These are phyloP conservation scores for Suillus spraguei DNA, from an alignment of 768 basidiomycete genomes.

Conservation along the genomic window DNA sequence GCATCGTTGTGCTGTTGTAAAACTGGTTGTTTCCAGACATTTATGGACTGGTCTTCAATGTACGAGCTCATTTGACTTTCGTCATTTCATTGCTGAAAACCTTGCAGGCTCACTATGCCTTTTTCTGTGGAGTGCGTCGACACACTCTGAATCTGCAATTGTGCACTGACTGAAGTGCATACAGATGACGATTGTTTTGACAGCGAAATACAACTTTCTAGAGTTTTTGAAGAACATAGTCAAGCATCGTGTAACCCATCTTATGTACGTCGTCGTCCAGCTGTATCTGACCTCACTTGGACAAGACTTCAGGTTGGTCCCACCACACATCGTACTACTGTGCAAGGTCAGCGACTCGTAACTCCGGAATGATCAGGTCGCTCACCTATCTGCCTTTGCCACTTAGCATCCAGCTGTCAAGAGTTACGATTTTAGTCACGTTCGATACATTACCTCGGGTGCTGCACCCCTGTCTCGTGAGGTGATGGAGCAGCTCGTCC, in stretches of 20 bases:
- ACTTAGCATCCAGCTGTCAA: conserved; percentile 42
- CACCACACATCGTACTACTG: conserved; percentile 50
- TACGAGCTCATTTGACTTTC: conserved; percentile 28
- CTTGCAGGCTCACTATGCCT: conserved; percentile 54
- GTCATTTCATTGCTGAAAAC: conserved; percentile 21
- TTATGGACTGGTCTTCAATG: conserved; percentile 65
- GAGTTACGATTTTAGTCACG: conserved; percentile 42
- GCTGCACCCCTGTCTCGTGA: conserved; percentile 62
- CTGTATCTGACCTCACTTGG: not conserved
- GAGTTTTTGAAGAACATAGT: conserved; percentile 49
- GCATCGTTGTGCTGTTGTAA: not conserved
- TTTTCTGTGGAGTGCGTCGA: conserved; percentile 56
- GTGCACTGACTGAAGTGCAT: conserved; percentile 11
- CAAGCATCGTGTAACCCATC: conserved; percentile 48
- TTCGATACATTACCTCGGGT: conserved; percentile 42
- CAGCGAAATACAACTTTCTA: conserved; percentile 46
- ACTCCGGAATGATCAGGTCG: not conserved
- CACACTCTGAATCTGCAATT: not conserved
- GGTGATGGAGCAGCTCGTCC: conserved; percentile 46
- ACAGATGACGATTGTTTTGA: conserved; percentile 55
- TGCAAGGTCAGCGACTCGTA: conserved; percentile 42
- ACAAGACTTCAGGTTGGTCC: conserved; percentile 38
- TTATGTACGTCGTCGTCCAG: conserved; percentile 26
- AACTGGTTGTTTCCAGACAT: conserved; percentile 47
- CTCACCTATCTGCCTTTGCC: conserved; percentile 4